Evolutionary conservation across 108 stramenopile species (phyloP), one percentile per base, ranked within the genome.

Genomic region (Nannochloropsis granulata): DNA sequence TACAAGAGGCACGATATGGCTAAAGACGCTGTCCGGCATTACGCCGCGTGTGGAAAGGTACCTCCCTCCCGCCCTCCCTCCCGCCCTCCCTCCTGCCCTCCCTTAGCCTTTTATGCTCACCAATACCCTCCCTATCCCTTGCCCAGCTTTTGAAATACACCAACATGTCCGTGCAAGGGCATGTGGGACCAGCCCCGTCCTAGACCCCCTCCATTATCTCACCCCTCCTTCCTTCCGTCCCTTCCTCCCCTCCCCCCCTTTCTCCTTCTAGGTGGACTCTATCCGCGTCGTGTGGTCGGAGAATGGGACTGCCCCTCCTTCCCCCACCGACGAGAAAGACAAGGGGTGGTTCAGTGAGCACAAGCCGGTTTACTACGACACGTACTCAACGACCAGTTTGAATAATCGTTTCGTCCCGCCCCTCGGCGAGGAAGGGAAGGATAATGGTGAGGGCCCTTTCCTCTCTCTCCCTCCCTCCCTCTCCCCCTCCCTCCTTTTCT

Each of bases 261-360:
- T 16, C 56, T 10, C 10, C 8, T n/a, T 71, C 56, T n/a, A 71
- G 56, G 85, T 86, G 10, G 81, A 86, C 25, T 78, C 81, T 42
- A 56, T 86, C 44, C 71, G 85, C 24, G 85, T 86, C 11, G 85
- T 44, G 16, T 86, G 85, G 85, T 86, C 85, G 8, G 85, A 86
- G 85, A 81, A 43, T 12, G 56, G 78, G 24, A 81, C 81, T 13
- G 45, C 85, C 12, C 85, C 85, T 19, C 56, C 46, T 45, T 23
- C 71, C 25, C 21, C 43, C 24, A 23, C 24, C 13, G 80, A 26
- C 43, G 81, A 81, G 71, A 25, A n/a, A n/a, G 56, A 71, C 56
- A 71, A n/a, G 56, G 56, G 21, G 8, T 42, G 81, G 19, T 86
- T 86, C 46, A 25, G 82, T 43, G 46, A 82, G 25, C 78, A 46